A percentile compares a stretch with the other conserved stretches of the same genome.
These are phyloP conservation scores for Primulina tabacum DNA, from an alignment of 257 asterid genomes.

Conservation along the genomic window DNA sequence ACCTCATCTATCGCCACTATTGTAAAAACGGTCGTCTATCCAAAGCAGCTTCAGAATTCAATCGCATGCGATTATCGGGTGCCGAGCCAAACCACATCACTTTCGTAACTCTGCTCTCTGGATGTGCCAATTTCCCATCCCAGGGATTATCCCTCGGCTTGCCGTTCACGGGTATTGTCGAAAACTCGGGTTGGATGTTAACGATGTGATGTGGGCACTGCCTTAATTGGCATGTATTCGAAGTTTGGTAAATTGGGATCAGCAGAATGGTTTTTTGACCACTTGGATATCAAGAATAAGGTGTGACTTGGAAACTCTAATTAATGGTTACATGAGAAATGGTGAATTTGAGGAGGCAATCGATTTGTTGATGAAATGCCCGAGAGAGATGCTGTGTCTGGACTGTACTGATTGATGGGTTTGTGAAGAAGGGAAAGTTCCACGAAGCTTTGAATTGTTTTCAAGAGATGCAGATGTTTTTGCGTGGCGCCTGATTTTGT, in stretches of 20 bases:
- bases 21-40: constrained; percentile 59
- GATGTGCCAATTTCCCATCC: constrained; percentile 57
- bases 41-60: constrained; percentile 46
- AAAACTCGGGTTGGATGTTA: constrained; percentile 54
- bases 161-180: constrained; percentile 55
- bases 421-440: constrained; percentile 49
- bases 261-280: constrained; percentile 59
- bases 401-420: constrained; percentile 74
- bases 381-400: constrained; percentile 67
- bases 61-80: constrained; percentile 50
- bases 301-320: constrained; percentile 81
- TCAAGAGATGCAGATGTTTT: constrained; percentile 58
- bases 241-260: constrained; percentile 45
- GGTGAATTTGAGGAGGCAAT: constrained; percentile 49
- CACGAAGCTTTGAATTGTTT: constrained; percentile 65
- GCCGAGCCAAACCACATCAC: constrained; percentile 58
- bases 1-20: constrained; percentile 61
- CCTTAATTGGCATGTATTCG: constrained; percentile 65
- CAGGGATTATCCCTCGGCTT: constrained; percentile 39
- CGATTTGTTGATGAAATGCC: constrained; percentile 68
- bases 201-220: constrained; percentile 66
- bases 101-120: constrained; percentile 64
- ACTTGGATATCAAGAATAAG: constrained; percentile 42
- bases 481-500: constrained; percentile 62
- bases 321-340: constrained; percentile 60